Evolutionary conservation across 768 basidiomycete genomes (phyloP).

Genomic region (Galerina sulciceps): DNA sequence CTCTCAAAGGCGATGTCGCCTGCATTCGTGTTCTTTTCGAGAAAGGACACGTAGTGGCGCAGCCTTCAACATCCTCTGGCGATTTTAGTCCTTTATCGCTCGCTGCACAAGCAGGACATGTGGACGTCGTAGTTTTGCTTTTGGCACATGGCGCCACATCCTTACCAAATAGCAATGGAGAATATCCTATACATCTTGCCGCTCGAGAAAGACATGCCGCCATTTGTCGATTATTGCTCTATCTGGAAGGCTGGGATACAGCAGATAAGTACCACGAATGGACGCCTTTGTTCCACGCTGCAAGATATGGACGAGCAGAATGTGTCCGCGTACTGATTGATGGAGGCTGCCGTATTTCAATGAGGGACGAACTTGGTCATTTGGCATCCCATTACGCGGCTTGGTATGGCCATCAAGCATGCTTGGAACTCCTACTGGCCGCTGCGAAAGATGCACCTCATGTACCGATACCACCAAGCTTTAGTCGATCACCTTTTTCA

Average conservation of each 20-base stretch:
- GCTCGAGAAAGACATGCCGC: conserved; percentile 89
- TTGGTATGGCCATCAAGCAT: conserved; percentile 88
- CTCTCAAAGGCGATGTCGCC: conserved; percentile 79
- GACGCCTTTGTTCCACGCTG: conserved; percentile 96
- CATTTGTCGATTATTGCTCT: conserved; percentile 79
- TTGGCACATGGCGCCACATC: conserved; percentile 79
- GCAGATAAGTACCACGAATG: conserved; percentile 98
- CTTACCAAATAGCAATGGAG: conserved; percentile 90
- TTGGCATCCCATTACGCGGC: conserved; percentile 92
- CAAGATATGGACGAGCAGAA: conserved; percentile 77
- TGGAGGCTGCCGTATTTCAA: conserved; percentile 77
- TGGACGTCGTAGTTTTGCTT: conserved; percentile 79
- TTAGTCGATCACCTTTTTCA: conserved; percentile 43
- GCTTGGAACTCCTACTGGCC: conserved; percentile 62
- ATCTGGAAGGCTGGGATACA: conserved; percentile 78
- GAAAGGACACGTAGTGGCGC: conserved; percentile 67
- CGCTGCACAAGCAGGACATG: conserved; percentile 88
- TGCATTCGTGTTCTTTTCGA: conserved; percentile 86
- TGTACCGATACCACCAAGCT: conserved; percentile 22
- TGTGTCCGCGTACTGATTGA: conserved; percentile 82
- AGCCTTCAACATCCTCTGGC: conserved; percentile 57
- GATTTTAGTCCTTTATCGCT: conserved; percentile 88
- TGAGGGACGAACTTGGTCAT: conserved; percentile 83
- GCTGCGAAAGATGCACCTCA: conserved; percentile 39
- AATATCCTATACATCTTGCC: conserved; percentile 95